Percentiles rank a stretch among this genome's conserved stretches.
These are phyloP conservation scores for Microbotryum lychnidis-dioicae DNA, from an alignment of 1,284 basidiomycete species.

Conservation along the genomic window DNA sequence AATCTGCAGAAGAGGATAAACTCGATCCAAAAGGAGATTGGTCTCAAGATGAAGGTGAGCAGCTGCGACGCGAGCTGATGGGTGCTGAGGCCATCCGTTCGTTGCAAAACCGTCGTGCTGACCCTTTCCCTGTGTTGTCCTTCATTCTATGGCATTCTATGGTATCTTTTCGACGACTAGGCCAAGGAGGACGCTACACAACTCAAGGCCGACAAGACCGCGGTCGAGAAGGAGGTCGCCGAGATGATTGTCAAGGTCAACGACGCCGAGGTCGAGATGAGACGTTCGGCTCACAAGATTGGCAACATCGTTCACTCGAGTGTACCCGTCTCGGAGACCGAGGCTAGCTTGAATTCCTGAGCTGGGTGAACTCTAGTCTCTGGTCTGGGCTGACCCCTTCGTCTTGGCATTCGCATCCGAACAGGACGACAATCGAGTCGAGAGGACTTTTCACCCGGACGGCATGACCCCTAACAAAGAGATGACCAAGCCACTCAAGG, in stretches of 20 bases:
- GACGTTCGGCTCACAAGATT: slow-evolving; percentile 68
- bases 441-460: slow-evolving; percentile 75
- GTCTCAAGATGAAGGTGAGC: slow-evolving; percentile 76
- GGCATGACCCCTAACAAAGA: slow-evolving; percentile 53
- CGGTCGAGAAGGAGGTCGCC: slow-evolving; percentile 68
- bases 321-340: slow-evolving; percentile 77
- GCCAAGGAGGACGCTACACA: slow-evolving; percentile 86
- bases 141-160: not conserved
- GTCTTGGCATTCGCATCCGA: not conserved
- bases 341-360: slow-evolving; percentile 50
- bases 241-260: slow-evolving; percentile 64
- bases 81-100: not conserved
- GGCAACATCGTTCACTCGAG: slow-evolving; percentile 88
- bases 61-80: not conserved
- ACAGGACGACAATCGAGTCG: slow-evolving; percentile 77
- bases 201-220: slow-evolving; percentile 68
- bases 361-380: no score
- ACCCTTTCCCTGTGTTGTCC: not conserved
- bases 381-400: slow-evolving; percentile 1
- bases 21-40: slow-evolving; percentile 86
- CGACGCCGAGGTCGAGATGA: slow-evolving; percentile 69
- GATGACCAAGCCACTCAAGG: slow-evolving; percentile 43
- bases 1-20: slow-evolving; percentile 74
- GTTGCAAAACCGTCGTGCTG: not conserved
- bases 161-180: slow-evolving; percentile 42